phyloP scores from a whole-genome alignment of 2,329 filamentous ascomycete species.

The Diaporthe nobilis region DNA sequence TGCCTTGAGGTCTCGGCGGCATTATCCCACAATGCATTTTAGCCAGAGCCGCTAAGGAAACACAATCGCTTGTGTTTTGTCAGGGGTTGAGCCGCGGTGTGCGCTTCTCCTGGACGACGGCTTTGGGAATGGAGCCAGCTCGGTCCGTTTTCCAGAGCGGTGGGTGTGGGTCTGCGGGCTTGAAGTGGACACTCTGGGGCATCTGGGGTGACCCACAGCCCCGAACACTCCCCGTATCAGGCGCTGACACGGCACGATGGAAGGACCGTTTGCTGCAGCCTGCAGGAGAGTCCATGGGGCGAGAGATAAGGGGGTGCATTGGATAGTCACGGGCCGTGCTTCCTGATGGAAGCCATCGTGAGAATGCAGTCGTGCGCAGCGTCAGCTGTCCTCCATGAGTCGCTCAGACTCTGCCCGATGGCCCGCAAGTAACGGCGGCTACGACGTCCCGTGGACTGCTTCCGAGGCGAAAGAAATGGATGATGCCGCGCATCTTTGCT shows the following conservation, averaged over 20 bases:
- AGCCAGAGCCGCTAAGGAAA: slow-evolving; percentile 26
- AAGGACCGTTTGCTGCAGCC: slow-evolving; percentile 25
- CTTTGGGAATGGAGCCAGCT: slow-evolving; percentile 32
- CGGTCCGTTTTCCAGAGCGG: slow-evolving; percentile 40
- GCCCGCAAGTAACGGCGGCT: background rate
- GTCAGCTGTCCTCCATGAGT: slow-evolving; percentile 22
- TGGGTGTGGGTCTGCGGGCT: slow-evolving; percentile 40
- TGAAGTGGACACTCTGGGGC: slow-evolving; percentile 32
- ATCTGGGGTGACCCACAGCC: slow-evolving; percentile 37
- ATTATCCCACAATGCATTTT: slow-evolving; percentile 17
- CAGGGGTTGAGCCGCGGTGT: slow-evolving; percentile 34
- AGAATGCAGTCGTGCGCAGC: background rate
- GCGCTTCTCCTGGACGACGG: slow-evolving; percentile 28
- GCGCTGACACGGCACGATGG: slow-evolving; percentile 33
- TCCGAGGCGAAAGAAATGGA: background rate
- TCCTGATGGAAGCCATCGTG: slow-evolving; percentile 23
- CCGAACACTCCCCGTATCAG: slow-evolving; percentile 38
- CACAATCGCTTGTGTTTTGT: slow-evolving; percentile 17
- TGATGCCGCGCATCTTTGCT: background rate
- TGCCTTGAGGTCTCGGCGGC: background rate
- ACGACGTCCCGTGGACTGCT: background rate
- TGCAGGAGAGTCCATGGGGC: slow-evolving; percentile 37
- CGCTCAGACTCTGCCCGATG: slow-evolving; percentile 5
- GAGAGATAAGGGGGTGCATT: slow-evolving; percentile 25
- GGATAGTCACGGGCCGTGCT: slow-evolving; percentile 36